phyloP scores from a whole-genome alignment of 2,329 filamentous ascomycete genomes.

The Tolypocladium cylindrosporum region DNA sequence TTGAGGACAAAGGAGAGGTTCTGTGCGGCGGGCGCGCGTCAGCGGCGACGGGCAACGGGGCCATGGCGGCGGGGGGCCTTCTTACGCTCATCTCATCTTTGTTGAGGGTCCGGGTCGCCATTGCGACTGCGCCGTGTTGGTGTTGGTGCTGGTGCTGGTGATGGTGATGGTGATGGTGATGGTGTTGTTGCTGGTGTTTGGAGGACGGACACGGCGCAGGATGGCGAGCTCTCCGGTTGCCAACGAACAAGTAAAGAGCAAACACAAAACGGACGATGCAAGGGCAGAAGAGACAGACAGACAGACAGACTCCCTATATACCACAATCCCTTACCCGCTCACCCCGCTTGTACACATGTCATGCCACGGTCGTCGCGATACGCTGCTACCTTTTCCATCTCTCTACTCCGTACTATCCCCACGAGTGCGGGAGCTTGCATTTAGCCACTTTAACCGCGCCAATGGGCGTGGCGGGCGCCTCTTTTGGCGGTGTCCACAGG shows the following conservation, averaged over 20 bases:
- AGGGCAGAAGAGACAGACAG: too few species aligned
- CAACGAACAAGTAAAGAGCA: neutral
- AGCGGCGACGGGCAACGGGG: neutral
- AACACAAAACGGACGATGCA: neutral
- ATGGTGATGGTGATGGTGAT: too few species aligned
- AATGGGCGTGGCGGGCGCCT: neutral
- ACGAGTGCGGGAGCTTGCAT: neutral
- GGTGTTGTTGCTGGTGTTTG: neutral
- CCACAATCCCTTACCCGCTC: neutral
- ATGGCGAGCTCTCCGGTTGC: neutral
- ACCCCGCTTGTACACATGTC: neutral
- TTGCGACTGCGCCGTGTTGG: neutral
- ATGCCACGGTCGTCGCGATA: neutral
- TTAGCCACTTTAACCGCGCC: conserved; percentile 2
- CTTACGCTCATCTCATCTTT: conserved; percentile 19
- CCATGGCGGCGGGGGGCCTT: neutral
- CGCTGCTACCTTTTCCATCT: neutral
- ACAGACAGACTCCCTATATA: neutral
- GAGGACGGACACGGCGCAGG: too few species aligned
- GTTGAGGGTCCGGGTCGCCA: conserved; percentile 13
- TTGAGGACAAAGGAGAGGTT: conserved; percentile 82
- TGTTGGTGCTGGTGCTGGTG: too few species aligned
- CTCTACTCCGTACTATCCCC: too few species aligned
- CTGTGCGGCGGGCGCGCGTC: conserved; percentile 27
- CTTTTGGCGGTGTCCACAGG: neutral